Percentiles rank a stretch among this genome's conserved stretches.
Evolutionary conservation across 1,284 basidiomycete species (phyloP).

Genomic region (Ceratobasidium sp.): DNA sequence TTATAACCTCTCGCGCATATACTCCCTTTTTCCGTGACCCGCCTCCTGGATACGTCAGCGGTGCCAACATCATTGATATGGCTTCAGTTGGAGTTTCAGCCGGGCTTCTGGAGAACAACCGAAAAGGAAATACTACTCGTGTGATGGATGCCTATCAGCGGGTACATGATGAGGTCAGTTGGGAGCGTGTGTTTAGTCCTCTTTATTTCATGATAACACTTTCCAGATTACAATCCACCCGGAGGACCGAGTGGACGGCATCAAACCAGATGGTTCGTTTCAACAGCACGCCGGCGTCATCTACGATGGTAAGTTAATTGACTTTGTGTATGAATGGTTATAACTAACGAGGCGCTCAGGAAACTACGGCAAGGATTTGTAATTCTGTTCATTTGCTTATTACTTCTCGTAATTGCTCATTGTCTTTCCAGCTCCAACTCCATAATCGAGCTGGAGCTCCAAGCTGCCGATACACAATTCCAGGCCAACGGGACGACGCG

Average conservation of each 20-base stretch:
- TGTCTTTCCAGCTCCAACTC: constrained; percentile 33
- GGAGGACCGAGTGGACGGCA: constrained; percentile 62
- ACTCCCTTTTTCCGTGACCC: constrained; percentile 26
- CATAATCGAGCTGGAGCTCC: constrained; percentile 42
- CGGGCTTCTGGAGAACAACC: constrained; percentile 53
- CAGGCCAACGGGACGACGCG: constrained; percentile 13
- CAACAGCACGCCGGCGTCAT: constrained; percentile 68
- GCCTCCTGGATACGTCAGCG: constrained; percentile 56
- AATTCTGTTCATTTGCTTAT: background rate
- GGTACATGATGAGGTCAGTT: constrained; percentile 52
- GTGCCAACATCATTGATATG: constrained; percentile 70
- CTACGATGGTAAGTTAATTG: constrained; percentile 61
- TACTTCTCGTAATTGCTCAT: background rate
- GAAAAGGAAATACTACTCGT: constrained; percentile 57
- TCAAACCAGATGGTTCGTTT: constrained; percentile 70
- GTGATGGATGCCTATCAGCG: constrained; percentile 62
- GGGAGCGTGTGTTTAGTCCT: constrained; percentile 54
- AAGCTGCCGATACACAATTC: constrained; percentile 41
- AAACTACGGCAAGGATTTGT: constrained; percentile 73
- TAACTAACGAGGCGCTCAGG: constrained; percentile 39
- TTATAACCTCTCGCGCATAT: constrained; percentile 38
- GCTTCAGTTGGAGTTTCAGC: constrained; percentile 66
- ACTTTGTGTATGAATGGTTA: background rate
- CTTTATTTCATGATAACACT: constrained; percentile 20
- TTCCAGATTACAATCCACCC: constrained; percentile 3